Percentiles rank a stretch among this genome's conserved stretches.
Conservation (phyloP, 2,329 filamentous ascomycete species). For the Venturia oleaginea region DNA sequence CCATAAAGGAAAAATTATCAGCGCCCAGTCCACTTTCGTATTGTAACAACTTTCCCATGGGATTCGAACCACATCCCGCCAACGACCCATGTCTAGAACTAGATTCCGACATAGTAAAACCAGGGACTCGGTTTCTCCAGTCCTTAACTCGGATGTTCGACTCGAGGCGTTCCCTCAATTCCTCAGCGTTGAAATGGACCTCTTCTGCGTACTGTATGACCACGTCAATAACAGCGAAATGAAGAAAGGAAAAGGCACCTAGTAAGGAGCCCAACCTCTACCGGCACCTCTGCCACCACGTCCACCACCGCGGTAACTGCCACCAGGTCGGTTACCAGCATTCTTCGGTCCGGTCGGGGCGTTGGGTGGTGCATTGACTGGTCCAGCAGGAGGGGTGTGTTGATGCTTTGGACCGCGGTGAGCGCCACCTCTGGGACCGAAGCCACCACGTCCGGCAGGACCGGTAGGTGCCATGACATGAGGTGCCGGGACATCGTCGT, state of each 20-base stretch:
- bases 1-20: too few species aligned
- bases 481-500: constrained; percentile 86
- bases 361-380: constrained; percentile 54
- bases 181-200: too few species aligned
- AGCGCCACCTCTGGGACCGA: constrained; percentile 34
- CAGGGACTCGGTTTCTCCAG: too few species aligned
- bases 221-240: not conserved
- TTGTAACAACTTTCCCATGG: too few species aligned
- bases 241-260: not conserved
- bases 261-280: constrained; percentile 4
- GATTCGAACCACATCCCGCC: too few species aligned
- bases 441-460: constrained; percentile 31
- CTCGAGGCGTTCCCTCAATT: too few species aligned
- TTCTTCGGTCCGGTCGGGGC: constrained; percentile 96
- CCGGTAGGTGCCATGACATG: constrained; percentile 47
- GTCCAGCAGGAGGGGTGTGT: constrained; percentile 27
- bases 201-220: too few species aligned
- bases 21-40: too few species aligned
- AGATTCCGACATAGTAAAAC: too few species aligned
- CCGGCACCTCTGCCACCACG: constrained; percentile 55
- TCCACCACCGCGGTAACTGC: constrained; percentile 88
- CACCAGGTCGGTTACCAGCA: constrained; percentile 78
- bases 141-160: too few species aligned
- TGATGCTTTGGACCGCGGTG: constrained; percentile 29
- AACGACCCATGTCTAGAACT: too few species aligned